Evolutionary conservation across 768 basidiomycete genomes (phyloP).

Genomic region (Neoboletus brunneissimus): DNA sequence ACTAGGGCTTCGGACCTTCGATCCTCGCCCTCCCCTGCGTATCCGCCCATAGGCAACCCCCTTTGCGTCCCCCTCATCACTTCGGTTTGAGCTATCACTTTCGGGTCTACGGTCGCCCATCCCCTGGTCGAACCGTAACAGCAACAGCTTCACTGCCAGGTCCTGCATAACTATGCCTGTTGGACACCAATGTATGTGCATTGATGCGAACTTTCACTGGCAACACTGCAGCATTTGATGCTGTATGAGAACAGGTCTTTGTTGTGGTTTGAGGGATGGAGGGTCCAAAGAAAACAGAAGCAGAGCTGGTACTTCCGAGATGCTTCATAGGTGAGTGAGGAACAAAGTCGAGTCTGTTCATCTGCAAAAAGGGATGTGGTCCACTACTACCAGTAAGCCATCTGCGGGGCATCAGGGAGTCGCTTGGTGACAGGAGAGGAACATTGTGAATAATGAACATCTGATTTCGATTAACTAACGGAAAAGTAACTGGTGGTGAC

Average conservation of each 20-base stretch:
- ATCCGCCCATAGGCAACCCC: too few relatives aligned
- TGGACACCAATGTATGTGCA: conserved; percentile 34
- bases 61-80: too few relatives aligned
- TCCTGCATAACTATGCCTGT: conserved; percentile 68
- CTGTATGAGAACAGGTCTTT: conserved; percentile 23
- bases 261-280: conserved; percentile 29
- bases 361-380: conserved; percentile 33
- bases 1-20: too few relatives aligned
- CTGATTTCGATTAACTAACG: conserved; percentile 40
- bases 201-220: conserved; percentile 1
- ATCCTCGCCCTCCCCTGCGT: too few relatives aligned
- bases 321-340: conserved; percentile 45
- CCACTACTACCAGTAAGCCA: conserved; percentile 46
- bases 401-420: conserved; percentile 54
- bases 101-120: too few relatives aligned
- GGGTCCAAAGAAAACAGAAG: conserved; percentile 65
- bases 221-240: conserved; percentile 16
- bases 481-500: conserved; percentile 31
- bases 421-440: conserved; percentile 46
- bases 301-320: conserved; percentile 52
- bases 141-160: conserved; percentile 35
- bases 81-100: too few relatives aligned
- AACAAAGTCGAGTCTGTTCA: conserved; percentile 15
- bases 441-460: conserved; percentile 32
- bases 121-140: too few relatives aligned